These are phyloP conservation scores for Diaporthe destruens DNA, from an alignment of 2,329 filamentous ascomycete genomes.

Conservation along the genomic window DNA sequence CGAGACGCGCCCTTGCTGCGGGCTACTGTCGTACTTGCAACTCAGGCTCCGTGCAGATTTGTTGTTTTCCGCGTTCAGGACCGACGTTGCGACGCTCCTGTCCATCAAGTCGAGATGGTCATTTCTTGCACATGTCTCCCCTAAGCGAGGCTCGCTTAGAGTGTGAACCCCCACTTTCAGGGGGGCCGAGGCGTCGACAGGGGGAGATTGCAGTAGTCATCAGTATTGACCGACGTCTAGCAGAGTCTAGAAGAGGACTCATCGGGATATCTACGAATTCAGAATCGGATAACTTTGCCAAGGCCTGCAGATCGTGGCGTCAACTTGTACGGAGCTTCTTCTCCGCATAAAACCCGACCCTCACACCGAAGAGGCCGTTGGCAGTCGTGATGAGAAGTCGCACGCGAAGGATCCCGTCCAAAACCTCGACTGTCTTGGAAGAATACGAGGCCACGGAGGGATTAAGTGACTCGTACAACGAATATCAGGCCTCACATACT, in stretches of 20 bases:
- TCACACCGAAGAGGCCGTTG: neutral
- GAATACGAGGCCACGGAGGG: neutral
- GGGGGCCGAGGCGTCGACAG: neutral
- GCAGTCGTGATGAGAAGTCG: neutral
- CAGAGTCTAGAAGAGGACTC: neutral
- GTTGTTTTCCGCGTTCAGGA: neutral
- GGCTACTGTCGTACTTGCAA: neutral
- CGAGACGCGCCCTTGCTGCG: neutral
- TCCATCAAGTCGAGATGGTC: no score
- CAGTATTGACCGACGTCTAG: neutral
- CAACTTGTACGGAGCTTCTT: neutral
- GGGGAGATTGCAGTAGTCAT: no score
- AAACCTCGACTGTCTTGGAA: conserved; percentile 5
- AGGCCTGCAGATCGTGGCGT: neutral
- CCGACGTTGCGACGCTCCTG: no score
- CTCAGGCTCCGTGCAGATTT: neutral
- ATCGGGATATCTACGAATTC: no score
- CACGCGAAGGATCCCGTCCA: neutral
- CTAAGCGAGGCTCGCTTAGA: no score
- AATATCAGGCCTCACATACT: neutral
- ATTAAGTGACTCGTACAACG: neutral
- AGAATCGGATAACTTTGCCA: conserved; percentile 11
- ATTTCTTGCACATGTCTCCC: no score
- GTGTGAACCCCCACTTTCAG: no score
- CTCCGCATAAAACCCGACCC: neutral